A percentile compares a stretch with the other conserved stretches of the same genome.
Evolutionary conservation across 176 grass and related monocot genomes (phyloP).

Genomic region (Triticum dicoccoides): DNA sequence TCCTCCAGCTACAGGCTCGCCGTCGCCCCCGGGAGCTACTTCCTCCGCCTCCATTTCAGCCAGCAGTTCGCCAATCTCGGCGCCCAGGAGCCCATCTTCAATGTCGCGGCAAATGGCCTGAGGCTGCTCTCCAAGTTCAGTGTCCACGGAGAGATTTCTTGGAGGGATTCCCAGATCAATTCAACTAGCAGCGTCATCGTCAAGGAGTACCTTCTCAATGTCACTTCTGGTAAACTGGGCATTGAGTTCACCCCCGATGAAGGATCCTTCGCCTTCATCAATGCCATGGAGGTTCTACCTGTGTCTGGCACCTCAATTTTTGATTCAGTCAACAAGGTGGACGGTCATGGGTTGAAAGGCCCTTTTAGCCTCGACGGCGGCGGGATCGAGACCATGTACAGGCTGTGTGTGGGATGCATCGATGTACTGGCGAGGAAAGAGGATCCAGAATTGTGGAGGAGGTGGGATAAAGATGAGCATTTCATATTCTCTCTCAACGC

Average conservation of each 20-base stretch:
- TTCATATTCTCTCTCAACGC: slow-evolving; percentile 80
- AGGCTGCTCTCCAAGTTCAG: slow-evolving; percentile 70
- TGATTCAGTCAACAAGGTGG: slow-evolving; percentile 68
- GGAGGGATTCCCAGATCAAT: slow-evolving; percentile 49
- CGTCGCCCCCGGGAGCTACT: slow-evolving; percentile 60
- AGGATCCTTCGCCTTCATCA: slow-evolving; percentile 66
- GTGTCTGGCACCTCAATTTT: slow-evolving; percentile 39
- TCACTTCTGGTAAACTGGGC: slow-evolving; percentile 45
- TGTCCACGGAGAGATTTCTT: slow-evolving; percentile 51
- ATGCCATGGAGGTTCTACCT: slow-evolving; percentile 81
- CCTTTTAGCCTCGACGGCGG: slow-evolving; percentile 45
- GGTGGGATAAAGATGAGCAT: slow-evolving; percentile 71
- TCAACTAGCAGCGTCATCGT: slow-evolving; percentile 46
- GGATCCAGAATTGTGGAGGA: slow-evolving; percentile 64
- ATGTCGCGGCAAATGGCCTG: slow-evolving; percentile 64
- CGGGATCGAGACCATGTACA: slow-evolving; percentile 81
- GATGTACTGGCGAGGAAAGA: slow-evolving; percentile 36
- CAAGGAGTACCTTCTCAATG: slow-evolving; percentile 86
- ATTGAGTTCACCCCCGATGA: slow-evolving; percentile 59
- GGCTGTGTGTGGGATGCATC: slow-evolving; percentile 74
- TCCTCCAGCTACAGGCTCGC: slow-evolving; percentile 56
- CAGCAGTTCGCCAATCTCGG: slow-evolving; percentile 46
- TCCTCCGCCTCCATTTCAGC: slow-evolving; percentile 84
- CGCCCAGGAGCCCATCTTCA: slow-evolving; percentile 53
- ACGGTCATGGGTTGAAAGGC: slow-evolving; percentile 36